These are phyloP conservation scores for Quercus aquifolioides DNA, from an alignment of 306 rosid genomes.

Conservation along the genomic window DNA sequence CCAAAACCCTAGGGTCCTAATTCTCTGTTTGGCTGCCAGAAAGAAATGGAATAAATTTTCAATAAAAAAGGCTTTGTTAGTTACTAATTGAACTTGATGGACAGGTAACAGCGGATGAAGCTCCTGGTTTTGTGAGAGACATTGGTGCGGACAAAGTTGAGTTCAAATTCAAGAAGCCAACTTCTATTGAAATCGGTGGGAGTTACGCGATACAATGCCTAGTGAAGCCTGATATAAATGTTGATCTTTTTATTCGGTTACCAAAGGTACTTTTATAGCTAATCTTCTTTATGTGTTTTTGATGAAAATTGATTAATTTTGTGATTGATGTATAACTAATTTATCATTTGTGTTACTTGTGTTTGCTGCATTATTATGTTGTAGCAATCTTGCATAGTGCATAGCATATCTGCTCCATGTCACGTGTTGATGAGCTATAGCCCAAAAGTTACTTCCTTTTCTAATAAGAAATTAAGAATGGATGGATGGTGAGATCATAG, in stretches of 20 bases:
- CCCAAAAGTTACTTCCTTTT: too few relatives aligned
- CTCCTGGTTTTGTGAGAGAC: constrained; percentile 68
- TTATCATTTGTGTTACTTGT: too few relatives aligned
- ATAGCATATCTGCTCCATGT: neutral
- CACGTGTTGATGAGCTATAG: too few relatives aligned
- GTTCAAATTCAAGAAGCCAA: constrained; percentile 73
- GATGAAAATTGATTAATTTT: neutral
- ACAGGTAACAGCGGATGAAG: constrained; percentile 64
- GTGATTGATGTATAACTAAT: neutral
- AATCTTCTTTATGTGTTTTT: neutral
- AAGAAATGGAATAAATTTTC: neutral
- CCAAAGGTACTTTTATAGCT: constrained; percentile 54
- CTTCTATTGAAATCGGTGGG: constrained; percentile 54
- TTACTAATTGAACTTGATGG: constrained; percentile 4
- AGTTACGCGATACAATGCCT: constrained; percentile 60
- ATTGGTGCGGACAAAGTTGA: constrained; percentile 91
- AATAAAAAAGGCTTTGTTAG: neutral
- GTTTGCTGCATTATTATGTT: neutral
- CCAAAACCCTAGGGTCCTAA: neutral
- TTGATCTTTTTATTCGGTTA: constrained; percentile 66
- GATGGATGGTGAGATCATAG: too few relatives aligned
- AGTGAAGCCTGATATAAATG: constrained; percentile 60
- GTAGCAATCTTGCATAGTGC: neutral
- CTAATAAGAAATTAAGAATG: too few relatives aligned
- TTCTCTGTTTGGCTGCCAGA: neutral